Evolutionary conservation across 2,329 filamentous ascomycete species (phyloP), one percentile per base, ranked within the genome.

Genomic region (Orbilia quercus): DNA sequence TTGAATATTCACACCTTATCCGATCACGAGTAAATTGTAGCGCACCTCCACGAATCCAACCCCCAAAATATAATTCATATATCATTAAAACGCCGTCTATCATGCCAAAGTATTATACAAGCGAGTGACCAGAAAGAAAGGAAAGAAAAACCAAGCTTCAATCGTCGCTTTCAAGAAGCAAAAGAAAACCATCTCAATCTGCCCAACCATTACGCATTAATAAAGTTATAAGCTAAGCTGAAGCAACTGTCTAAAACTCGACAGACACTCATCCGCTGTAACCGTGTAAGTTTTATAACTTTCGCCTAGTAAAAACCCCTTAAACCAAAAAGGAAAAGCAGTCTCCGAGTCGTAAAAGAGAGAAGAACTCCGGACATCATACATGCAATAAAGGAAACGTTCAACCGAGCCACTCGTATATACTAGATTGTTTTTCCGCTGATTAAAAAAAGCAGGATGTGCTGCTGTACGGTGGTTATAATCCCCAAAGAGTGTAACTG

Each of bases 21-120:
- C 12, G n/a, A n/a, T n/a, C n/a, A n/a, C 22, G 42, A 45, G 6
- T 5, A 22, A n/a, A n/a, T 40, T 14, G 12, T 40, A 7, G 9
- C 14, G 36, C 28, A 31, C 28, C 28, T 9, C 28, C 28, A 31
- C n/a, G n/a, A n/a, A n/a, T n/a, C n/a, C n/a, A 31, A 4, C 28
- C 5, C 28, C 28, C 5, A 45, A 45, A 20, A 45, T 45, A 45
- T 20, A n/a, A 9, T 22, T 54, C 31, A 23, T 28, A 31, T 20
- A 16, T 11, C 28, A 18, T 2, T 18, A 42, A 47, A 71, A 71
- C 65, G 65, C 65, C 65, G 18, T 62, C 65, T 48, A 54, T 42
- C 65, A 71, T 71, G 65, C 64, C 47, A 63, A 71, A 28, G 60
- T 69, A 63, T 64, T 16, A 22, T 71, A 71, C 53, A 73, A 60